Conservation (phyloP, 2,329 filamentous ascomycete genomes). For the Corinectria fuckeliana region DNA sequence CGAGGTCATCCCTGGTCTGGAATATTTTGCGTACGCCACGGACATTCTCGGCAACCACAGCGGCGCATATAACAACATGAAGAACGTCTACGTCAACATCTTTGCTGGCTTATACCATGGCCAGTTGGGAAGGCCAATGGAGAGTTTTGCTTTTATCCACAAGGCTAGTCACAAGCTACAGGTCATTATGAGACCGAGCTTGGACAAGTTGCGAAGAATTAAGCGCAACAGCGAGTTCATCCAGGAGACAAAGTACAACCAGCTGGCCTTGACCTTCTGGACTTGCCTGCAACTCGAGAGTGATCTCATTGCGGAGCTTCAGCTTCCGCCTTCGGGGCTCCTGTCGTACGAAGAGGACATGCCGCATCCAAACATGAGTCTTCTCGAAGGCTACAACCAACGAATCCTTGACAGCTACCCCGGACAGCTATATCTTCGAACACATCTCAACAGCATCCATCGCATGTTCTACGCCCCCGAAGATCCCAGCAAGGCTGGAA, state of each 20-base stretch:
- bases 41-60: conserved; percentile 85
- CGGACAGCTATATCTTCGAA: conserved; percentile 69
- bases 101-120: conserved; percentile 89
- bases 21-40: conserved; percentile 86
- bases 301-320: conserved; percentile 89
- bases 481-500: conserved; percentile 41
- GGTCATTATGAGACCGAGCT: conserved; percentile 74
- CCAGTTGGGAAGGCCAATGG: conserved; percentile 83
- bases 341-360: conserved; percentile 69
- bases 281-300: conserved; percentile 93
- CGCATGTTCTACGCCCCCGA: conserved; percentile 59
- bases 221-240: conserved; percentile 47
- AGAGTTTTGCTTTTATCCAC: conserved; percentile 74
- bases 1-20: conserved; percentile 85
- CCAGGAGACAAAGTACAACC: conserved; percentile 59
- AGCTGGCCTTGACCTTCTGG: conserved; percentile 83
- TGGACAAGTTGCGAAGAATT: conserved; percentile 55
- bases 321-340: conserved; percentile 65
- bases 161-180: conserved; percentile 65
- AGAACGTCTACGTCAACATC: conserved; percentile 84
- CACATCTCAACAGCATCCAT: conserved; percentile 69
- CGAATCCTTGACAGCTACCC: conserved; percentile 65
- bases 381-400: conserved; percentile 51
- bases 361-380: conserved; percentile 66
- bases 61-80: conserved; percentile 79